Conservation (phyloP, 2,329 filamentous ascomycete species). For the Penicillium sp. region DNA sequence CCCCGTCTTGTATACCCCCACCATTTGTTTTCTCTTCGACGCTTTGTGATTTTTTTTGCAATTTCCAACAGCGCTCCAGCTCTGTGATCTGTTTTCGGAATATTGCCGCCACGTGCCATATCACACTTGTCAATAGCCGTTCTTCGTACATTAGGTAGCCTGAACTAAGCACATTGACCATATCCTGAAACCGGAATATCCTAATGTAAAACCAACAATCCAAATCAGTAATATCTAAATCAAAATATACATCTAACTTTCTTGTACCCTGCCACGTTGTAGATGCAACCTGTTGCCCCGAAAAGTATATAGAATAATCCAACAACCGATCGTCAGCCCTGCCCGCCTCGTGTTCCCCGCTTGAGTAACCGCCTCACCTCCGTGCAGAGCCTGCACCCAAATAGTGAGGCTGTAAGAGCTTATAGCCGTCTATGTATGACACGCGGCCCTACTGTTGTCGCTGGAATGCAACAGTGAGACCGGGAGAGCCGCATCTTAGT, state of each 20-base stretch:
- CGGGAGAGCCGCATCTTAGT: background rate
- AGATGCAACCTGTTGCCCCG: background rate
- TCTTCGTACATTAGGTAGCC: slow-evolving; percentile 7
- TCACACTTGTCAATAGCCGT: background rate
- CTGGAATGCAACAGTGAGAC: background rate
- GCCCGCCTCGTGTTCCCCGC: slow-evolving; percentile 10
- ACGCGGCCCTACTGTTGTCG: background rate
- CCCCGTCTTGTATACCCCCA: slow-evolving; percentile 17
- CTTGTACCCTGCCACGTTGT: slow-evolving; percentile 4
- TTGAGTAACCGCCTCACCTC: background rate
- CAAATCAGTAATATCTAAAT: background rate
- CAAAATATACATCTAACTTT: background rate
- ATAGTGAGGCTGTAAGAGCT: slow-evolving; percentile 7
- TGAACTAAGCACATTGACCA: slow-evolving; percentile 3
- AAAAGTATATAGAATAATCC: background rate
- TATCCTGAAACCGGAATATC: background rate
- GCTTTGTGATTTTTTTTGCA: background rate
- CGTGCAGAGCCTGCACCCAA: background rate
- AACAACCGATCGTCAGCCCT: slow-evolving; percentile 9
- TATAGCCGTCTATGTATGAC: background rate
- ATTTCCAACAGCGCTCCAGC: slow-evolving; percentile 1
- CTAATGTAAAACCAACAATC: background rate
- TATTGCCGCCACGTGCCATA: slow-evolving; percentile 8
- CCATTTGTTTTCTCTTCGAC: slow-evolving; percentile 2
- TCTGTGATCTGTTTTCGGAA: background rate